Percentiles rank a stretch among this genome's conserved stretches.
Conservation (phyloP, 495 filamentous ascomycete species). For the Amniculicola lignicola region DNA sequence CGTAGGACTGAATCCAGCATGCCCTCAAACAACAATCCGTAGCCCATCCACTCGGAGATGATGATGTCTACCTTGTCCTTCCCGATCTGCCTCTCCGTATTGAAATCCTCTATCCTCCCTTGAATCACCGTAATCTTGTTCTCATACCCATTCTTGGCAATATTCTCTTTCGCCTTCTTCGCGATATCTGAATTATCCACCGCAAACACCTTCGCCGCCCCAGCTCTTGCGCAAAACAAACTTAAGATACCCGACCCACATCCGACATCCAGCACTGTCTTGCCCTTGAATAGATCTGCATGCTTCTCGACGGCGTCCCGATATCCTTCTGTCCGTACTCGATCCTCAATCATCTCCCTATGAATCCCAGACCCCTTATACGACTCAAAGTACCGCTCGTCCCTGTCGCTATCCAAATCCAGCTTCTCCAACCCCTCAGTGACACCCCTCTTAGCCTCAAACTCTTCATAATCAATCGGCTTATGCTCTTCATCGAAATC, state of each 20-base stretch:
- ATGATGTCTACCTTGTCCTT: constrained; percentile 82
- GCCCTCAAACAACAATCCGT: constrained; percentile 86
- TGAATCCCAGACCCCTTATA: constrained; percentile 64
- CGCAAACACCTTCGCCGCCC: constrained; percentile 84
- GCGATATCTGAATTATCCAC: constrained; percentile 95
- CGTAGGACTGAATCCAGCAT: constrained; percentile 94
- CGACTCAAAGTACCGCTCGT: constrained; percentile 24
- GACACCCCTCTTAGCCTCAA: neutral
- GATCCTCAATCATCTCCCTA: constrained; percentile 84
- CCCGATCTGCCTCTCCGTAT: constrained; percentile 56
- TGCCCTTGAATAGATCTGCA: constrained; percentile 85
- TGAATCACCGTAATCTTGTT: constrained; percentile 78
- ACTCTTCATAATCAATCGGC: constrained; percentile 11
- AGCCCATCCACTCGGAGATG: constrained; percentile 97
- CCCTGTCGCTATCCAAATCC: constrained; percentile 2
- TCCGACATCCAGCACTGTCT: constrained; percentile 88
- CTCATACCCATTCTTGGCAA: constrained; percentile 73
- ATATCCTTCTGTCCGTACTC: constrained; percentile 64
- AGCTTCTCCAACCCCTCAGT: constrained; percentile 7
- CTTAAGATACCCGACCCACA: constrained; percentile 91
- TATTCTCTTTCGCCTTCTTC: constrained; percentile 78
- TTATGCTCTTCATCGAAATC: constrained; percentile 4
- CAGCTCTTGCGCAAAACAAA: constrained; percentile 89
- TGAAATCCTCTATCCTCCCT: constrained; percentile 90
- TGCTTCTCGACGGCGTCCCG: constrained; percentile 74